A percentile compares a stretch with the other conserved stretches of the same genome.
phyloP scores from a whole-genome alignment of 768 basidiomycete genomes.

The Lanmaoa rubissima region DNA sequence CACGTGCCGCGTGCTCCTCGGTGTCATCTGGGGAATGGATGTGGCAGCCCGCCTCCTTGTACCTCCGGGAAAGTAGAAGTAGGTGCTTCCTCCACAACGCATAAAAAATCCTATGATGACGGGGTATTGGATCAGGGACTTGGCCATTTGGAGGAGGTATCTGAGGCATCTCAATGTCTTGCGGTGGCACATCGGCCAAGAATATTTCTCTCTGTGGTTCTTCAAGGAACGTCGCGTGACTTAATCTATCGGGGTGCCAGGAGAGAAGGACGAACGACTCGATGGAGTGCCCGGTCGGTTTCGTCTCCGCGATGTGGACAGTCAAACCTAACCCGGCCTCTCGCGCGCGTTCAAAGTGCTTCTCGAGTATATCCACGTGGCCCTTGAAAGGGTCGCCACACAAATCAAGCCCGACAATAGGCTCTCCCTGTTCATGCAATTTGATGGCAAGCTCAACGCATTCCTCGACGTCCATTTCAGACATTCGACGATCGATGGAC shows the following conservation, averaged over 20 bases:
- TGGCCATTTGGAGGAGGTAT: conserved; percentile 20
- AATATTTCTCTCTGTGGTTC: conserved; percentile 55
- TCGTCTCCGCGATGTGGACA: conserved; percentile 84
- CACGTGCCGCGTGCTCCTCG: conserved; percentile 19
- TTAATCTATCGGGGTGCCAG: conserved; percentile 63
- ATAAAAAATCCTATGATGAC: conserved; percentile 24
- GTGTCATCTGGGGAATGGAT: conserved; percentile 5
- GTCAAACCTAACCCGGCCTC: conserved; percentile 68
- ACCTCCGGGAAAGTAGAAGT: conserved; percentile 17
- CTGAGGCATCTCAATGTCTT: conserved; percentile 11
- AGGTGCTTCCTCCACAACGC: conserved; percentile 25
- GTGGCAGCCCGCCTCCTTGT: conserved; percentile 17
- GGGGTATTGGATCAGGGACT: conserved; percentile 21
- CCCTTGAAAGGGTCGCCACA: conserved; percentile 74
- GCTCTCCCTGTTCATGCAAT: conserved; percentile 53
- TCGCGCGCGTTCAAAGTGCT: conserved; percentile 53
- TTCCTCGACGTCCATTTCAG: conserved; percentile 45
- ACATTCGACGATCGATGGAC: conserved; percentile 76
- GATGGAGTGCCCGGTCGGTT: conserved; percentile 45
- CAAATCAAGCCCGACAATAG: conserved; percentile 76
- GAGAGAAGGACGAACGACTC: conserved; percentile 65
- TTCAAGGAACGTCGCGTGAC: conserved; percentile 80
- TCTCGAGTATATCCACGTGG: conserved; percentile 49
- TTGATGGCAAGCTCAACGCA: conserved; percentile 55
- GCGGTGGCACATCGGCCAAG: conserved; percentile 31